These are phyloP conservation scores for Apiospora sp. DNA, from an alignment of 2,329 filamentous ascomycete species.

Conservation along the genomic window DNA sequence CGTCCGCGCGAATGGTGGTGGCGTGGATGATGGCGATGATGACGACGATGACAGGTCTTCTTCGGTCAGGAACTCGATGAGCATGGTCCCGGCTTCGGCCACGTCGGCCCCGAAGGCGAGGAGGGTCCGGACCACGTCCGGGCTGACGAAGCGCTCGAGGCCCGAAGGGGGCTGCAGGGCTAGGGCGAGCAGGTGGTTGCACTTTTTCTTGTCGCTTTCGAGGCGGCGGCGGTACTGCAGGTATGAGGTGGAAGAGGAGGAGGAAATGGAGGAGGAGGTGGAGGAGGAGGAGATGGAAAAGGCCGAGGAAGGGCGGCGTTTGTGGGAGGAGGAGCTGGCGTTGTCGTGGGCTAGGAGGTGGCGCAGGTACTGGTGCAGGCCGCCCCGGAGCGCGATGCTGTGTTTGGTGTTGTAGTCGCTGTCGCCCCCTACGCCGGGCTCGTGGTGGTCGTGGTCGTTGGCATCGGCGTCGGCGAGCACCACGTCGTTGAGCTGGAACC, in stretches of 20 bases:
- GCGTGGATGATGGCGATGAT: too few species aligned
- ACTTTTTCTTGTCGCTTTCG: too few species aligned
- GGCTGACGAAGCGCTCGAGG: slow-evolving; percentile 18
- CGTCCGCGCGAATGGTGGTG: too few species aligned
- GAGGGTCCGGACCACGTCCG: slow-evolving; percentile 5
- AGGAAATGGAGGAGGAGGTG: background rate
- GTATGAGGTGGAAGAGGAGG: too few species aligned
- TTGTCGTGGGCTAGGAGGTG: background rate
- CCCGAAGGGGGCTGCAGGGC: background rate
- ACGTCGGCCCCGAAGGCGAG: background rate
- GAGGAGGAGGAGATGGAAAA: background rate
- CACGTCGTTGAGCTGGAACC: background rate
- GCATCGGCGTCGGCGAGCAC: too few species aligned
- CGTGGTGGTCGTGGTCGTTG: background rate
- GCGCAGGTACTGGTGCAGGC: slow-evolving; percentile 15
- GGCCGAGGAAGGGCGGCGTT: background rate
- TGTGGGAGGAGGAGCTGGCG: background rate
- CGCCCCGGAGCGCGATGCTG: background rate
- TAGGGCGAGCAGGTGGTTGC: background rate
- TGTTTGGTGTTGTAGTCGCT: background rate
- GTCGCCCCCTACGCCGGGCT: too few species aligned
- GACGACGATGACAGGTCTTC: background rate
- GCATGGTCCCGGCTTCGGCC: background rate
- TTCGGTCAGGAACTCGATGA: background rate
- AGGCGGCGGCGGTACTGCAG: too few species aligned